Base-by-base conservation (phyloP, 805 yeast genomes). In the Teunomyces kruisii region DNA sequence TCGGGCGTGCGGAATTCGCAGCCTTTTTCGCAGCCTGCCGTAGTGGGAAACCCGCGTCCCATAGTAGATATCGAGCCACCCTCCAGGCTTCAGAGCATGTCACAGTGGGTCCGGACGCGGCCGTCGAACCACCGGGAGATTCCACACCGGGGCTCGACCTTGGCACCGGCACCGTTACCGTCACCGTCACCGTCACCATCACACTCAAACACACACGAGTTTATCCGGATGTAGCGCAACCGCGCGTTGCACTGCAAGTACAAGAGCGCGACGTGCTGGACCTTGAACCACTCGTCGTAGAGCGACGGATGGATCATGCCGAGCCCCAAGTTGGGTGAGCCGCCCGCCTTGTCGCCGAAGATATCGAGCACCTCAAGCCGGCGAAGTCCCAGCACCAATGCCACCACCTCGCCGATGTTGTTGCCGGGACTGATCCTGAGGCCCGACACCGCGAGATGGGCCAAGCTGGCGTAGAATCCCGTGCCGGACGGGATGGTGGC, bases 221-320 rank as follows among this genome's bases (percentile, higher is more conserved):
- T 78, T 32, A 81, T 71, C 47, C 78, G 67, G 14, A 80, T 65
- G 50, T 75, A 79, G 40, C 55, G 42, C 27, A 81, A 51, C 1
- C 43, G 30, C 0, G 30, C 31, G 47, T 65, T 70, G 8, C 53
- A 44, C 15, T 64, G 48, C 27, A 64, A 52, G 44, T 76, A 70
- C 5, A 67, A 61, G 32, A 63, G 48, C 1, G 83, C 85, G 6
- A 78, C 72, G 50, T 77, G 81, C 51, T 77, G 80, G 2, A 80
- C 79, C 44, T 78, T 68, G 48, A 70, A 68, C 84, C 84, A 80
- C 47, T 75, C 77, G 55, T 80, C 85, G 54, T 70, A 72, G 3
- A 80, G 65, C 4, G 79, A 77, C 9, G 80, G 80, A 53, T 79
- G 79, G 2, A 68, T 64, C 59, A 73, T 76, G 10, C 79, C 82